Conservation (phyloP, 768 basidiomycete species). For the Stropharia rugosoannulata region DNA sequence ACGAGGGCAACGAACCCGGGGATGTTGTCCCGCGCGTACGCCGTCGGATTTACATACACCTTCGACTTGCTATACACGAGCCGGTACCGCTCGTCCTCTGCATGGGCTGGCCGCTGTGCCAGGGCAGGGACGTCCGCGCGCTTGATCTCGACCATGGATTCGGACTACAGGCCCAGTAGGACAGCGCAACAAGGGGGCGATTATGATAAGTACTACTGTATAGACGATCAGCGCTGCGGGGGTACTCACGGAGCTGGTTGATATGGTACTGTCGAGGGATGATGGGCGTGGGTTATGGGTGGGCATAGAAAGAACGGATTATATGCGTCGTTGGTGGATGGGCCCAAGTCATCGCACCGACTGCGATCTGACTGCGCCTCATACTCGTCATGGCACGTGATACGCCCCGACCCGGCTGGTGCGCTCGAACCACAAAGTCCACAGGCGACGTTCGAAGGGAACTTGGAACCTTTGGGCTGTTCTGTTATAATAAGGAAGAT, state of each 20-base stretch:
- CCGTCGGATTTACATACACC: constrained; percentile 94
- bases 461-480: too few relatives aligned
- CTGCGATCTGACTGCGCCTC: constrained; percentile 11
- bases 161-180: constrained; percentile 29
- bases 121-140: constrained; percentile 32
- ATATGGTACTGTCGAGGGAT: constrained; percentile 24
- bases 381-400: constrained; percentile 21
- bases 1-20: constrained; percentile 92
- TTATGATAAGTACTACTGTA: neutral
- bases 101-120: constrained; percentile 10
- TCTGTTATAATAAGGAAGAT: too few relatives aligned
- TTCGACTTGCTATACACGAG: constrained; percentile 91
- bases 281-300: constrained; percentile 16
- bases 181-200: neutral
- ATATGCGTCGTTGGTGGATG: neutral
- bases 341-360: neutral
- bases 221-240: neutral
- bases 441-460: too few relatives aligned
- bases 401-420: too few relatives aligned
- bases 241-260: constrained; percentile 28
- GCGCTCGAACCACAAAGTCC: too few relatives aligned
- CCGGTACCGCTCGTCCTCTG: constrained; percentile 60
- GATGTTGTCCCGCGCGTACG: constrained; percentile 90
- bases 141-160: constrained; percentile 79
- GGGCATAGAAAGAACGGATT: constrained; percentile 18